These are phyloP conservation scores for Colletotrichum chlorophyti DNA, from an alignment of 2,329 filamentous ascomycete species.

Conservation along the genomic window DNA sequence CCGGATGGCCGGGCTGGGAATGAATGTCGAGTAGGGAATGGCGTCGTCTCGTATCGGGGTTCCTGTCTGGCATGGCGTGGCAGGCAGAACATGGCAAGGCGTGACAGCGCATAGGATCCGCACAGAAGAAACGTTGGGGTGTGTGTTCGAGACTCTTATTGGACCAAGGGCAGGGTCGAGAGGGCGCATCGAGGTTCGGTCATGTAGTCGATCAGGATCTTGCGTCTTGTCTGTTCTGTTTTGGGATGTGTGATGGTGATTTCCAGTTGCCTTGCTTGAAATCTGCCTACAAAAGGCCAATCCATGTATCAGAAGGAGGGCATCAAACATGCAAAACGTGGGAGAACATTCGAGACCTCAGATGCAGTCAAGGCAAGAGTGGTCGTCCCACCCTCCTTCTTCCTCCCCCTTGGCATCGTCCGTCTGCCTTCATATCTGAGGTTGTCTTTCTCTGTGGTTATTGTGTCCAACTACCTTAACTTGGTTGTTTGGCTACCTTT, in stretches of 20 bases:
- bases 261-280: background rate
- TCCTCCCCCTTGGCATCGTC: too few relatives aligned
- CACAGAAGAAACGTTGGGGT: too few relatives aligned
- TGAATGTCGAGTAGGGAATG: background rate
- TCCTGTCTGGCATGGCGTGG: constrained; percentile 9
- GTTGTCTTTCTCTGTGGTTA: too few relatives aligned
- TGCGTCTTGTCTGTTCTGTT: background rate
- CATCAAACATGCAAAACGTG: too few relatives aligned
- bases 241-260: constrained; percentile 4
- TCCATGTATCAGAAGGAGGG: too few relatives aligned
- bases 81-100: background rate
- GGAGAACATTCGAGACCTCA: too few relatives aligned
- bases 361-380: too few relatives aligned
- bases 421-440: too few relatives aligned
- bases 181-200: background rate
- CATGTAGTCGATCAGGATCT: constrained; percentile 8
- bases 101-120: constrained; percentile 1
- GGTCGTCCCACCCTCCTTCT: too few relatives aligned
- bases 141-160: background rate
- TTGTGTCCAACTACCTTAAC: too few relatives aligned
- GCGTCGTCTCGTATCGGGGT: constrained; percentile 19
- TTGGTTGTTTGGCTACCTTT: too few relatives aligned
- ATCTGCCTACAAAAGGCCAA: constrained; percentile 6
- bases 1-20: constrained; percentile 8
- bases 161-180: background rate